Percentiles rank a stretch among this genome's conserved stretches.
Conservation (phyloP, 129 eudicot species). For the Saposhnikovia divaricata region DNA sequence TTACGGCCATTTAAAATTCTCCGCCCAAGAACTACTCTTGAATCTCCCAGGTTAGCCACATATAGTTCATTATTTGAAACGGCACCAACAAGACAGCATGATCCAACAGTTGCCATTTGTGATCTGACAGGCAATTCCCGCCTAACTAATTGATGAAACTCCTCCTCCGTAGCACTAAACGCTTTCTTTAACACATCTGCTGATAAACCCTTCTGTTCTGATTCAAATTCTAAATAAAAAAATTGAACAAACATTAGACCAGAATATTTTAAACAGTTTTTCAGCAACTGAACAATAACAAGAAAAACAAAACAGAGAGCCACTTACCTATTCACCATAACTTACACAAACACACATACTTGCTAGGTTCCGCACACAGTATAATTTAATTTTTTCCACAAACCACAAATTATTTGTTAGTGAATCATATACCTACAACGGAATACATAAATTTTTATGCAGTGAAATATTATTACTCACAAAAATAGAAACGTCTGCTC, state of each 20-base stretch:
- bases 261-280: not conserved
- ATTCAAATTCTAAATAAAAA: slow-evolving; percentile 46
- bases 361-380: not conserved
- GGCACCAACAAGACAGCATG: slow-evolving; percentile 91
- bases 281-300: not conserved
- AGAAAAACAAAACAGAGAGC: not conserved
- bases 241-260: not conserved
- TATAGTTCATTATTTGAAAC: slow-evolving; percentile 61
- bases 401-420: not conserved
- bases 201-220: slow-evolving; percentile 82
- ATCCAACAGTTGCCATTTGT: slow-evolving; percentile 86
- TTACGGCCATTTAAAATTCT: slow-evolving; percentile 39
- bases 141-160: slow-evolving; percentile 61
- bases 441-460: not conserved
- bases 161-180: slow-evolving; percentile 84
- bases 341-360: not conserved
- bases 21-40: slow-evolving; percentile 85
- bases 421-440: not conserved
- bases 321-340: not conserved
- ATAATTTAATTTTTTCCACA: not conserved
- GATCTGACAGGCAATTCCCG: slow-evolving; percentile 49
- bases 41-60: slow-evolving; percentile 94
- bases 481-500: not conserved
- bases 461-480: not conserved
- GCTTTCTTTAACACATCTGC: slow-evolving; percentile 84